phyloP scores from a whole-genome alignment of 2,329 filamentous ascomycete species.

The Colletotrichum brevisporum region DNA sequence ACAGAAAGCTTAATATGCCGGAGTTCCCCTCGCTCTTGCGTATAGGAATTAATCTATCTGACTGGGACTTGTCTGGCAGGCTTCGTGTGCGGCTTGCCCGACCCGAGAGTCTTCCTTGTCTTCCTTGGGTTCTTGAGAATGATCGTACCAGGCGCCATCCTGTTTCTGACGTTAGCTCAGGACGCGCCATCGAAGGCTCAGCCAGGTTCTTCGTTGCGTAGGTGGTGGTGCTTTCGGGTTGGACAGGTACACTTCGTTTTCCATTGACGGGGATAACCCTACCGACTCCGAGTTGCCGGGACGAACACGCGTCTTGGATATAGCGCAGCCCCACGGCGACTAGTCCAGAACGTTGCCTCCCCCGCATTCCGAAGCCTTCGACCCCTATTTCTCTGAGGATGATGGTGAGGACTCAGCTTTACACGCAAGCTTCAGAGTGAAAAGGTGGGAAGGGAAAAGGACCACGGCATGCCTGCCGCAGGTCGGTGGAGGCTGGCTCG shows the following conservation, averaged over 20 bases:
- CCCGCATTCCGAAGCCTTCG: conserved; percentile 26
- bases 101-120: conserved; percentile 7
- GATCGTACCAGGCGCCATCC: conserved; percentile 14
- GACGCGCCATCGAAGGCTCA: conserved; percentile 13
- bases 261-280: neutral
- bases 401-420: neutral
- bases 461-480: neutral
- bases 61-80: neutral
- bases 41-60: conserved; percentile 23
- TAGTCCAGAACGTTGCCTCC: conserved; percentile 9
- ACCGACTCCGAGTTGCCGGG: conserved; percentile 21
- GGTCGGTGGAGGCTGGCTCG: neutral
- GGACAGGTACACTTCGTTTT: neutral
- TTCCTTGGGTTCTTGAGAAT: neutral
- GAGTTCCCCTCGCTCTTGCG: neutral
- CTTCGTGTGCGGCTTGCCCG: conserved; percentile 14
- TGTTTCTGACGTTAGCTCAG: conserved; percentile 11
- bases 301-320: conserved; percentile 34
- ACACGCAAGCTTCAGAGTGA: too few relatives aligned
- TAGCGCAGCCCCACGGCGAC: conserved; percentile 20
- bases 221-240: neutral
- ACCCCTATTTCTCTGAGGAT: conserved; percentile 5
- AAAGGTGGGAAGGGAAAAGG: neutral
- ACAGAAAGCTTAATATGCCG: conserved; percentile 28
- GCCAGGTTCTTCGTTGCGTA: neutral